Base-by-base conservation (phyloP, 2,329 filamentous ascomycete species). In the Sclerotinia subarctica region DNA sequence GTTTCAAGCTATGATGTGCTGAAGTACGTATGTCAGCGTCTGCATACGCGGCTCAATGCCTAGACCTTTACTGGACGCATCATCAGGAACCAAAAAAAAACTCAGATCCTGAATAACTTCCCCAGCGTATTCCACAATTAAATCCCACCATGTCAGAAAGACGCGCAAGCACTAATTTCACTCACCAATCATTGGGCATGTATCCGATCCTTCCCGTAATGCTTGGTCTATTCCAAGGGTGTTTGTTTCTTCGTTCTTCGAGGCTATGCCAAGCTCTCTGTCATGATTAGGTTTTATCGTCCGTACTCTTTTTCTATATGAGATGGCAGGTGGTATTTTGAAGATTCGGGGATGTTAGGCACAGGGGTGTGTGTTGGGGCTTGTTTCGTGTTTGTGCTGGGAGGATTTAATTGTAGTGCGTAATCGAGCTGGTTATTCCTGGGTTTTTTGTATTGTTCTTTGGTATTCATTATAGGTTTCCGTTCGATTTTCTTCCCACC, bases 131-230 rank as follows among this genome's bases (percentile, higher is more conserved):
- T 38, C 11, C 26, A 26, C 32, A 38, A 15, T 8, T 17, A 6
- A 47, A n/a, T 19, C 29, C 42, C 21, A 1, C 26, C 6, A 15
- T 35, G 21, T 26, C 21, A 59, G 13, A 26, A 52, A 63, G 59
- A 51, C 59, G 46, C 59, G 59, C 46, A 63, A 63, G 13, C 59
- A 35, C 29, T 42, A 59, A 46, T 59, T 46, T 59, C 17, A 5
- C 2, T n/a, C 0, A 26, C 38, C 24, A 8, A 38, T 21, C 21
- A 26, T 38, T 13, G 38, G 26, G 29, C n/a, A 19, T 19, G 38
- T 38, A 3, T 26, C n/a, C 13, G 5, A 26, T 65, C 63, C 26
- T 58, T 47, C 63, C 63, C 52, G 63, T 42, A 49, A 65, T 47
- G 52, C 52, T 58, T 65, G 29, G 21, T 24, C 51, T 51, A 13